Conservation (phyloP, 768 basidiomycete species). For the Coprinopsis strossmayeri region DNA sequence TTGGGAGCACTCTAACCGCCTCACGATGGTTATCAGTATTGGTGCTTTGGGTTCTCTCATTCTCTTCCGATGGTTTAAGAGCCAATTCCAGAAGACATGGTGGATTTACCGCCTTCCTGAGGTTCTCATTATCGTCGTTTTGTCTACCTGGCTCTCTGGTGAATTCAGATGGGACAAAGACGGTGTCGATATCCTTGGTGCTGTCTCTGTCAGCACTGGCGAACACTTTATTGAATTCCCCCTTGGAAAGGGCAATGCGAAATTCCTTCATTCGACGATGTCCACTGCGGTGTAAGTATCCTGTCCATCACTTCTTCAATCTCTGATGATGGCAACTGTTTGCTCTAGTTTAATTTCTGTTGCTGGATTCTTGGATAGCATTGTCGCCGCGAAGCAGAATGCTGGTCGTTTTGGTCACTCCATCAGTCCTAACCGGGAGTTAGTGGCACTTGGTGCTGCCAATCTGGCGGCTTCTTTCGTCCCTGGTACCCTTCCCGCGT, state of each 20-base stretch:
- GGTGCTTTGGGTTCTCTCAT: constrained; percentile 63
- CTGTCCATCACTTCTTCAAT: background rate
- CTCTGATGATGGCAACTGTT: background rate
- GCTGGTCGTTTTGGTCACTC: constrained; percentile 78
- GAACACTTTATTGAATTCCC: constrained; percentile 69
- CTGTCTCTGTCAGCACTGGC: constrained; percentile 59
- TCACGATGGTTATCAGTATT: constrained; percentile 73
- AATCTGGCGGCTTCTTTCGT: constrained; percentile 78
- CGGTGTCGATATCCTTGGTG: constrained; percentile 82
- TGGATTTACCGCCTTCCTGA: constrained; percentile 83
- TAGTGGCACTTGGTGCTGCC: constrained; percentile 85
- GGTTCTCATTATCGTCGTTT: constrained; percentile 80
- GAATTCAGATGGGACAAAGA: constrained; percentile 66
- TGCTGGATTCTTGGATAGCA: constrained; percentile 90
- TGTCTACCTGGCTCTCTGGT: constrained; percentile 71
- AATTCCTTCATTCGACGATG: constrained; percentile 72
- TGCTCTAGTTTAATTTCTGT: constrained; percentile 61
- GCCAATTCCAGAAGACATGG: constrained; percentile 51
- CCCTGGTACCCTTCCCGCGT: constrained; percentile 87
- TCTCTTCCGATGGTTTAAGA: constrained; percentile 50
- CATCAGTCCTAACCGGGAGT: constrained; percentile 90
- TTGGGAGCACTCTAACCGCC: constrained; percentile 48
- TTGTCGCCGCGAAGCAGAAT: constrained; percentile 94
- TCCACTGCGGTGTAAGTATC: constrained; percentile 65
- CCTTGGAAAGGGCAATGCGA: constrained; percentile 47